Conservation (phyloP, 139 green algal species). For the Gonium pectorale region DNA sequence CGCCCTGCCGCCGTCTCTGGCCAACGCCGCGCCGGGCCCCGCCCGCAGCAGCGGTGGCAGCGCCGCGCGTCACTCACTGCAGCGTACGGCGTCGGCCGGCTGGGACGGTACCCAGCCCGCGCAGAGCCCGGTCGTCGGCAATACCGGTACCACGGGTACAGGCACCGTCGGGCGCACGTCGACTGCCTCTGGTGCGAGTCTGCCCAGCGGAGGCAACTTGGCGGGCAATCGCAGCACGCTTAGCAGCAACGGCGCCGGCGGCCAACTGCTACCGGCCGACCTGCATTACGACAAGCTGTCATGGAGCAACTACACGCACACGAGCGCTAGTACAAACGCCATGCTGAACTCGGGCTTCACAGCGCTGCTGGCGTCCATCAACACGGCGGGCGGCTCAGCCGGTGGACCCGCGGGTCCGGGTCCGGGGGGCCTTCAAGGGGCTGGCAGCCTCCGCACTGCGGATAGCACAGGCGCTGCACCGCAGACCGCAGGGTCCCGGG, state of each 20-base stretch:
- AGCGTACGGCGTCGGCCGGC: neutral
- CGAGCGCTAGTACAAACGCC: conserved; percentile 7
- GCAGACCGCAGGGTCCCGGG: too few relatives aligned
- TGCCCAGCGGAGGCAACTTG: neutral
- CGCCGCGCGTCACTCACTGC: neutral
- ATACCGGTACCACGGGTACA: too few relatives aligned
- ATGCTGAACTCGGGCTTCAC: conserved; percentile 34
- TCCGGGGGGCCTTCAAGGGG: too few relatives aligned
- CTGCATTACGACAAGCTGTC: conserved; percentile 40
- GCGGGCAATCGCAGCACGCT: neutral
- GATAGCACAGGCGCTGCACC: too few relatives aligned
- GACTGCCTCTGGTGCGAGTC: neutral
- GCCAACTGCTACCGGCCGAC: conserved; percentile 23
- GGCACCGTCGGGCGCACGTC: neutral
- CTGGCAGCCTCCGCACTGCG: too few relatives aligned
- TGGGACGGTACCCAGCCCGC: neutral
- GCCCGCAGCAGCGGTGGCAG: conserved; percentile 7
- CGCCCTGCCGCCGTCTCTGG: neutral
- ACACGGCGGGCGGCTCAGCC: conserved; percentile 14
- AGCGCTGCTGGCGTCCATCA: conserved; percentile 24
- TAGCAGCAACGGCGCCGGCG: neutral
- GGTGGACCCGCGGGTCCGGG: too few relatives aligned
- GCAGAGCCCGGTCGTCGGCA: neutral
- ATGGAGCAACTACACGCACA: conserved; percentile 31
- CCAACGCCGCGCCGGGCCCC: neutral